Conservation (phyloP, 495 filamentous ascomycete genomes). For the Melanomma pulvis-pyrius region DNA sequence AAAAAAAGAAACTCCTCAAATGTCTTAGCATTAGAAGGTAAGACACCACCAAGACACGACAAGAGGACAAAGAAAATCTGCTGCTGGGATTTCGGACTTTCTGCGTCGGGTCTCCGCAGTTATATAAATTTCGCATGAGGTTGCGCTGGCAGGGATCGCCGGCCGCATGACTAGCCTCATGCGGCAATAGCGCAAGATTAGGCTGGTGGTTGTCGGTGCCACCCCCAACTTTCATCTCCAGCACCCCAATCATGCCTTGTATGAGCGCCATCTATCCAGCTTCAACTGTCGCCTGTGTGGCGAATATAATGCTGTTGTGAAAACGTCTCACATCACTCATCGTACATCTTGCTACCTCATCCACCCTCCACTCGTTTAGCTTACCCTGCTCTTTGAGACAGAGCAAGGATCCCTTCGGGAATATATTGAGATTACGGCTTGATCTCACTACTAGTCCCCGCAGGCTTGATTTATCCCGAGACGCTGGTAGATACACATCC, state of each 20-base stretch:
- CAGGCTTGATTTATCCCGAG: neutral
- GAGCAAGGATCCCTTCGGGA: too few relatives aligned
- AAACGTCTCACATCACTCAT: neutral
- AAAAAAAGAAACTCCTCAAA: too few relatives aligned
- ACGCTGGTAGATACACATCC: neutral
- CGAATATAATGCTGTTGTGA: neutral
- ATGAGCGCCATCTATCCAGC: neutral
- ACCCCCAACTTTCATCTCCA: too few relatives aligned
- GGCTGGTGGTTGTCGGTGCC: too few relatives aligned
- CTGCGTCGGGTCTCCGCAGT: neutral
- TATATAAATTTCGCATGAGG: neutral
- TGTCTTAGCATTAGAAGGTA: too few relatives aligned
- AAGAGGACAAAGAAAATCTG: too few relatives aligned
- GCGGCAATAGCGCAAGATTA: neutral
- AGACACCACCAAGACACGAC: too few relatives aligned
- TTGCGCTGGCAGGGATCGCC: neutral
- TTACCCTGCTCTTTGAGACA: too few relatives aligned
- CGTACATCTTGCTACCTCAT: too few relatives aligned
- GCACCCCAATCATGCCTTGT: neutral
- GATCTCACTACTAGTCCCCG: neutral
- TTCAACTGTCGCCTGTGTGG: neutral
- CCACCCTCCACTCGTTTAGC: too few relatives aligned
- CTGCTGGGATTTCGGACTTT: neutral
- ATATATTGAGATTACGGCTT: too few relatives aligned
- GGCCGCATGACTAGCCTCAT: neutral